Conservation (phyloP, 345 rosid genomes). For the Triadica sebifera region DNA sequence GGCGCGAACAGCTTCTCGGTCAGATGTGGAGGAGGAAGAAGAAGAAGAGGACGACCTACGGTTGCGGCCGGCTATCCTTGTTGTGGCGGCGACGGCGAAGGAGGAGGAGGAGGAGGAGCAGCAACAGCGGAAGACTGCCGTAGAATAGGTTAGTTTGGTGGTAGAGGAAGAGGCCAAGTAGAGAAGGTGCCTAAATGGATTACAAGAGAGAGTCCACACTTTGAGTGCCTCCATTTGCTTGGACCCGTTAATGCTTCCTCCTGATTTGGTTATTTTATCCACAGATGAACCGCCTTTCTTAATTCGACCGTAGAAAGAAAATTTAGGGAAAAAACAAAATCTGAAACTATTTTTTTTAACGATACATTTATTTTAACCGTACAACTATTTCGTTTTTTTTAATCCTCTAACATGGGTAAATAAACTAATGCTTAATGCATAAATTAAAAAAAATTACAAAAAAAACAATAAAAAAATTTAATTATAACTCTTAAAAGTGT, state of each 20-base stretch:
- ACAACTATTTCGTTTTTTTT: no score
- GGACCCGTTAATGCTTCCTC: background rate
- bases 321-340: no score
- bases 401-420: no score
- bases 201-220: slow-evolving; percentile 57
- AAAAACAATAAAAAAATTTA: no score
- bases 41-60: slow-evolving; percentile 50
- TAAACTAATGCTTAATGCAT: no score
- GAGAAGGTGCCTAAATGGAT: slow-evolving; percentile 55
- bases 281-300: no score
- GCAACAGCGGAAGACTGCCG: slow-evolving; percentile 41
- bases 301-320: no score
- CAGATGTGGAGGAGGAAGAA: slow-evolving; percentile 70
- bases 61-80: slow-evolving; percentile 41
- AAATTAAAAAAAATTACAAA: no score
- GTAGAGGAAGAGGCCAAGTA: slow-evolving; percentile 36
- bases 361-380: no score
- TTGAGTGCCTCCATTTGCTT: slow-evolving; percentile 71
- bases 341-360: no score
- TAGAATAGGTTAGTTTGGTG: slow-evolving; percentile 20
- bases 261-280: background rate
- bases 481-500: no score
- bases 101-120: no score
- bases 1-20: slow-evolving; percentile 86
- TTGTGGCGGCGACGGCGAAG: slow-evolving; percentile 31